Percentiles rank a stretch among this genome's conserved stretches.
Evolutionary conservation across 306 rosid genomes (phyloP).

Genomic region (Lablab purpureus): DNA sequence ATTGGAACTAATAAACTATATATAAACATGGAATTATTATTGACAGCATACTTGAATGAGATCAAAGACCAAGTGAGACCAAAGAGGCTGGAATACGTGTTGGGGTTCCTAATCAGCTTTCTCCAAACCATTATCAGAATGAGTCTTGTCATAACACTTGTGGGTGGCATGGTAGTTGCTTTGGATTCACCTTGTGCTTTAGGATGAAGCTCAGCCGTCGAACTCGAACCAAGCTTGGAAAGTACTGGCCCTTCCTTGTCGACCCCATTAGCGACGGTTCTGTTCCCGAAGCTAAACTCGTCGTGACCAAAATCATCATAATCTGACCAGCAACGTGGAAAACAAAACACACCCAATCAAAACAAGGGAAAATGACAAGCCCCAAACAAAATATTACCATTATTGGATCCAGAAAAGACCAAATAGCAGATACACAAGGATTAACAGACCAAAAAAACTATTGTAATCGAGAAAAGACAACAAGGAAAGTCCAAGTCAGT

Average conservation of each 20-base stretch:
- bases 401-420: conserved; percentile 37
- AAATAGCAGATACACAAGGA: conserved; percentile 29
- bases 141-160: conserved; percentile 85
- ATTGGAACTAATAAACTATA: neutral
- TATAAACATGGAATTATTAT: neutral
- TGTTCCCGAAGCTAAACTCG: conserved; percentile 88
- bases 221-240: conserved; percentile 83
- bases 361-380: conserved; percentile 21
- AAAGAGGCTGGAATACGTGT: conserved; percentile 83
- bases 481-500: conserved; percentile 42
- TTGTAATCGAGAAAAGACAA: conserved; percentile 20
- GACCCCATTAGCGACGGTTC: conserved; percentile 59
- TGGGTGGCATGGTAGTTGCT: conserved; percentile 72
- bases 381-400: neutral
- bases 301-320: conserved; percentile 77
- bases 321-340: conserved; percentile 46
- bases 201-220: conserved; percentile 83
- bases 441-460: neutral
- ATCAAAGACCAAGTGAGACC: conserved; percentile 88
- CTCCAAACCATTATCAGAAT: conserved; percentile 92
- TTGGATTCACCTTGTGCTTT: conserved; percentile 63
- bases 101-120: conserved; percentile 81
- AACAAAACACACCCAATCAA: neutral
- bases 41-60: conserved; percentile 66
- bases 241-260: conserved; percentile 77